Evolutionary conservation across 768 basidiomycete species (phyloP).

Genomic region (Daedaleopsis sinensis): DNA sequence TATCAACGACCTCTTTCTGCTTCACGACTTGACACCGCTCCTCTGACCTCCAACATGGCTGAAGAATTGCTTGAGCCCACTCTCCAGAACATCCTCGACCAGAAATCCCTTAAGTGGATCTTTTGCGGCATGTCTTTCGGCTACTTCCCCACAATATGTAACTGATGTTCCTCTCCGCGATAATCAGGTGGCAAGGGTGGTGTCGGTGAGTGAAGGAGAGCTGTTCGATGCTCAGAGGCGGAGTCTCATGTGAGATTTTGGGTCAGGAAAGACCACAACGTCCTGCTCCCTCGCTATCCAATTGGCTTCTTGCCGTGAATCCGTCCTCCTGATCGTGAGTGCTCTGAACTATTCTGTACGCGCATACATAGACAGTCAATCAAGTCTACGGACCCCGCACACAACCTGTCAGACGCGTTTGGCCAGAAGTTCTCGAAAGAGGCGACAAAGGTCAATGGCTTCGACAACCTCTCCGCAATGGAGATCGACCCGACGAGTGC

Average conservation of each 20-base stretch:
- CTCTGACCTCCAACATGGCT: conserved; percentile 41
- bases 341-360: not conserved
- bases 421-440: conserved; percentile 99
- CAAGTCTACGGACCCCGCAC: conserved; percentile 98
- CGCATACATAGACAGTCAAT: not conserved
- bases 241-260: not conserved
- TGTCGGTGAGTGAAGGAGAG: conserved; percentile 67
- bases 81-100: conserved; percentile 93
- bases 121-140: conserved; percentile 79
- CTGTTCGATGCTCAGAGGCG: conserved; percentile 69
- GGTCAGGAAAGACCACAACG: conserved; percentile 95
- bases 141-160: conserved; percentile 14
- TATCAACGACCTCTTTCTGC: not conserved
- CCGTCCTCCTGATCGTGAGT: conserved; percentile 94
- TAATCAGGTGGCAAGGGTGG: conserved; percentile 93
- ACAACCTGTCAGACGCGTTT: conserved; percentile 98
- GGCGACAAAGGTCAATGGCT: conserved; percentile 97
- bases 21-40: not conserved
- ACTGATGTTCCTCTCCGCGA: conserved; percentile 9
- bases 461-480: conserved; percentile 97
- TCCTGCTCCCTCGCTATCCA: conserved; percentile 98
- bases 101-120: conserved; percentile 95
- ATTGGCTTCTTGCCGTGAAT: conserved; percentile 85
- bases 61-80: conserved; percentile 78
- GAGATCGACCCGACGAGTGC: conserved; percentile 98